These are phyloP conservation scores for Kitagawia praeruptora DNA, from an alignment of 129 eudicot species.

Conservation along the genomic window DNA sequence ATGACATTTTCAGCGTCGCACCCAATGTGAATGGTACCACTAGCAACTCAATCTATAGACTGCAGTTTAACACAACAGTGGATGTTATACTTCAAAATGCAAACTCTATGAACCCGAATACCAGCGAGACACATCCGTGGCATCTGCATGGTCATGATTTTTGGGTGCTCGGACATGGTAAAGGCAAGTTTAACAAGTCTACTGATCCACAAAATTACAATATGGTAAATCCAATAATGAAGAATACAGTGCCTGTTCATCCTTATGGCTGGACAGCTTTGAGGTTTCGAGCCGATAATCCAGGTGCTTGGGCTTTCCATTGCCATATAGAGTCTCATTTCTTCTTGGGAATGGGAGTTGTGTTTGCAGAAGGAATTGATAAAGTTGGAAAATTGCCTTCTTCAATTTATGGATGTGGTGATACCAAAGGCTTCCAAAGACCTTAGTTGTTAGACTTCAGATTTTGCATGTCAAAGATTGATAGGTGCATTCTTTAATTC, in stretches of 20 bases:
- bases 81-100: conserved; percentile 83
- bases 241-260: conserved; percentile 74
- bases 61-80: conserved; percentile 55
- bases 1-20: conserved; percentile 36
- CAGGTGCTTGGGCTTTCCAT: conserved; percentile 94
- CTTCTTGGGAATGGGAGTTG: conserved; percentile 87
- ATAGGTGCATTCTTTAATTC: neutral
- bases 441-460: conserved; percentile 19
- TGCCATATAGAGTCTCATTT: conserved; percentile 89
- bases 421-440: conserved; percentile 28
- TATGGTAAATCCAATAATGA: conserved; percentile 62
- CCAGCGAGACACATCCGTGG: conserved; percentile 93
- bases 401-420: conserved; percentile 80
- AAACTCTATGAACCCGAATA: conserved; percentile 35
- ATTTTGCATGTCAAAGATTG: neutral
- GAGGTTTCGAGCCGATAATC: conserved; percentile 78
- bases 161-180: conserved; percentile 87
- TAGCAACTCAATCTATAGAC: conserved; percentile 47
- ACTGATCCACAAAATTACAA: conserved; percentile 53
- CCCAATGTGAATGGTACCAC: conserved; percentile 40
- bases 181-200: conserved; percentile 50
- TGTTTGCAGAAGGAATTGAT: conserved; percentile 73
- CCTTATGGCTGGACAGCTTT: conserved; percentile 90
- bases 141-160: conserved; percentile 93
- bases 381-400: conserved; percentile 50